Base-by-base conservation (phyloP, 768 basidiomycete genomes). In the Terana coerulea region DNA sequence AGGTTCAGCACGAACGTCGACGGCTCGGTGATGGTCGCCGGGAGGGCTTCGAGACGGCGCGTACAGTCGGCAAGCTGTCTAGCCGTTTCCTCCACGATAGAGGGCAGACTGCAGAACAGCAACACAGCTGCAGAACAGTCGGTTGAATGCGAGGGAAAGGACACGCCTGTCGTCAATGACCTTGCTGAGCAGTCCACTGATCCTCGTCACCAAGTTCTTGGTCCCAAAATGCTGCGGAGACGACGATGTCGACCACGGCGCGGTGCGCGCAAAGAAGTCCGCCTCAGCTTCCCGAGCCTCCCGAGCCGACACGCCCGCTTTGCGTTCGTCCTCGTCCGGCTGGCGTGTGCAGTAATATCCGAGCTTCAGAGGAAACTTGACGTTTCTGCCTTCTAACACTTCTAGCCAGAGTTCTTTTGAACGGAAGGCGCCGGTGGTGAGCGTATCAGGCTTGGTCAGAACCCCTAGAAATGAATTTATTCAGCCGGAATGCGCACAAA, bases 271-370 rank as follows among this genome's bases (percentile, higher is more conserved):
- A 61, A 88, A 87, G 58, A 77, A 87, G 0, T 70, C 55, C 0
- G 63, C 51, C 2, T 77, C 77, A 0, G 66, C 60, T 7, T 47
- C 52, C 43, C 78, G 73, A 5, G 73, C 68, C 24, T 72, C 75
- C 0, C 57, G 39, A 21, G 69, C 69, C 0, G 75, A 66, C 5
- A 77, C 65, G 1, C 64, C 63, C 35, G 64, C 59, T 12, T 59
- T 53, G 0, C 86, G 77, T 49, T 84, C 76, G 3, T 64, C 70
- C 55, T 86, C 86, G 48, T 84, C 78, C 0, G 83, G 83, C 22
- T 84, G 79, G 35, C 83, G 81, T 19, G 84, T 80, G 25, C 82
- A 84, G 53, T 78, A 86, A 53, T 86, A 87, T 1, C 62, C 62
- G 29, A 60, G 81, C 29, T 59, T 72, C 47, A 87, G 66, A 14